Conservation (phyloP, 2,329 filamentous ascomycete species). For the Paraphaeosphaeria minitans region DNA sequence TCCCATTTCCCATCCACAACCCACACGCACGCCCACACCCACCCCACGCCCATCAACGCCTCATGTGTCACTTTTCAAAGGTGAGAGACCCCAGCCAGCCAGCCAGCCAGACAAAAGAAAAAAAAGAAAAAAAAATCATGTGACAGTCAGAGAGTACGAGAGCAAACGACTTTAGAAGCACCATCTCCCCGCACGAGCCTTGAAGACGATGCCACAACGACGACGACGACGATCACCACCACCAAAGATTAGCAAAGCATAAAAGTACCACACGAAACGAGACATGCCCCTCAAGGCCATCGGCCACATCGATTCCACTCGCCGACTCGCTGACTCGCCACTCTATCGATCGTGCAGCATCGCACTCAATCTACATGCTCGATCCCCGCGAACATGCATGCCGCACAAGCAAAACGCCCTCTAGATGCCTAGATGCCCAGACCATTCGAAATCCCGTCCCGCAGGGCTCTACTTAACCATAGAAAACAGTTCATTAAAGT, state of each 20-base stretch:
- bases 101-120: no score
- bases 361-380: not conserved
- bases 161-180: no score
- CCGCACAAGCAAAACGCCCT: not conserved
- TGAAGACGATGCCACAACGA: no score
- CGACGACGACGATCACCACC: not conserved
- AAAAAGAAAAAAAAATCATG: no score
- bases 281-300: not conserved
- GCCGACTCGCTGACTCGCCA: not conserved
- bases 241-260: not conserved
- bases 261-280: no score
- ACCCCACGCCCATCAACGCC: no score
- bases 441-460: not conserved
- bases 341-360: not conserved
- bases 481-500: not conserved
- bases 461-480: not conserved
- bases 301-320: not conserved
- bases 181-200: no score
- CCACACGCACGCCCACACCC: no score
- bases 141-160: no score
- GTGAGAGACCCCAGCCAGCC: no score
- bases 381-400: not conserved
- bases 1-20: no score
- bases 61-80: no score
- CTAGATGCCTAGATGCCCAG: not conserved